Conservation (phyloP, 2,329 filamentous ascomycete species). For the Colletotrichum gigasporum region DNA sequence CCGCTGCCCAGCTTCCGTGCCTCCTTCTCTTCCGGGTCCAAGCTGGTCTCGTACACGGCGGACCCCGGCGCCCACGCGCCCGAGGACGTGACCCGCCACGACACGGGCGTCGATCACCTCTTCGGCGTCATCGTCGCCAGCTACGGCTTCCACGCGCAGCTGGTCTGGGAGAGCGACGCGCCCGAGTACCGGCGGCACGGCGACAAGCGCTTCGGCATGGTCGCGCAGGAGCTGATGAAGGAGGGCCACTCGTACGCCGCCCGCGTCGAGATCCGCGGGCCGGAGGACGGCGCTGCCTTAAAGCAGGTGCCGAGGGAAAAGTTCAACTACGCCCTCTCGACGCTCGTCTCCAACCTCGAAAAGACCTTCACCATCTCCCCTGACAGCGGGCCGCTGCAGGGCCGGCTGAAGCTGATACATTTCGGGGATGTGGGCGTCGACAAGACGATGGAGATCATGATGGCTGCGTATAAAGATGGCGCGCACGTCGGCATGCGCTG, state of each 20-base stretch:
- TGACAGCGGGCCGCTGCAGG: slow-evolving; percentile 73
- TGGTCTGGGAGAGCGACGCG: slow-evolving; percentile 93
- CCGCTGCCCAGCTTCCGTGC: slow-evolving; percentile 71
- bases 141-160: slow-evolving; percentile 88
- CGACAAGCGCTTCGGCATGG: slow-evolving; percentile 82
- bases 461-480: slow-evolving; percentile 65
- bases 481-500: slow-evolving; percentile 62
- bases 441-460: slow-evolving; percentile 82
- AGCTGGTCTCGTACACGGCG: slow-evolving; percentile 50
- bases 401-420: slow-evolving; percentile 75
- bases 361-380: slow-evolving; percentile 86
- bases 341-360: slow-evolving; percentile 84
- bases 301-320: slow-evolving; percentile 43
- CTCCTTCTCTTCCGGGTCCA: slow-evolving; percentile 67
- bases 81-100: slow-evolving; percentile 37
- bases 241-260: slow-evolving; percentile 61
- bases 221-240: slow-evolving; percentile 77
- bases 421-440: slow-evolving; percentile 75
- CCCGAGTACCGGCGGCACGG: slow-evolving; percentile 81
- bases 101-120: slow-evolving; percentile 51
- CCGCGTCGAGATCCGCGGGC: slow-evolving; percentile 39
- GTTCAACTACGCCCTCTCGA: slow-evolving; percentile 81
- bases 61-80: slow-evolving; percentile 21
- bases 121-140: slow-evolving; percentile 87
- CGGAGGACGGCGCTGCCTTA: slow-evolving; percentile 36